Evolutionary conservation across 1,139 yeast species (phyloP), one percentile per base, ranked within the genome.

Genomic region (Kodamaea suecica): DNA sequence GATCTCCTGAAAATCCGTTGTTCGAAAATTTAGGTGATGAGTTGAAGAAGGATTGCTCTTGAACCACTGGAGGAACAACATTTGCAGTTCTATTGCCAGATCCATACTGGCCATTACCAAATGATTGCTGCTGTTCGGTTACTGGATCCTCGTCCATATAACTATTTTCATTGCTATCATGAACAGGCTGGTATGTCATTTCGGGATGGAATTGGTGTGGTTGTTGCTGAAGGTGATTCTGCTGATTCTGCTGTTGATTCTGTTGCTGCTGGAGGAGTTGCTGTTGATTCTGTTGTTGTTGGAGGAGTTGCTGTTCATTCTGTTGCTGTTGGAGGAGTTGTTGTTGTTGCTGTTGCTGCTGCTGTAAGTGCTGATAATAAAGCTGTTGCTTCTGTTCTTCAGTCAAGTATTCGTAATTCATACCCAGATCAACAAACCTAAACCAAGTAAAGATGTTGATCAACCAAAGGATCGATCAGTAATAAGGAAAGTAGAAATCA

Each of bases 71-170:
- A 25, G 39, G 43, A 4, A 31, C 34, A 21, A 31, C 34, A n/a
- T 38, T 11, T n/a, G n/a, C n/a, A n/a, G n/a, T n/a, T n/a, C n/a
- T n/a, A n/a, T n/a, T n/a, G n/a, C n/a, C n/a, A n/a, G n/a, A n/a
- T n/a, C n/a, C n/a, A n/a, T n/a, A n/a, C n/a, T n/a, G n/a, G n/a
- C n/a, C n/a, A n/a, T n/a, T n/a, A n/a, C n/a, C n/a, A n/a, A n/a
- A n/a, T n/a, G n/a, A n/a, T n/a, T n/a, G n/a, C n/a, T n/a, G n/a
- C n/a, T n/a, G n/a, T n/a, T n/a, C n/a, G n/a, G n/a, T n/a, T n/a
- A n/a, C n/a, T n/a, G 58, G 52, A 42, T 67, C 74, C 36, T 66
- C 71, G 23, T 68, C 73, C 73, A 68, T 68, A 44, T 52, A 63
- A 41, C 68, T 61, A 30, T 56, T 66, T 30, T 66, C 65, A 44